Percentiles rank a stretch among this genome's conserved stretches.
Evolutionary conservation across 1,284 basidiomycete genomes (phyloP).

Genomic region (Anthracocystis walkeri): DNA sequence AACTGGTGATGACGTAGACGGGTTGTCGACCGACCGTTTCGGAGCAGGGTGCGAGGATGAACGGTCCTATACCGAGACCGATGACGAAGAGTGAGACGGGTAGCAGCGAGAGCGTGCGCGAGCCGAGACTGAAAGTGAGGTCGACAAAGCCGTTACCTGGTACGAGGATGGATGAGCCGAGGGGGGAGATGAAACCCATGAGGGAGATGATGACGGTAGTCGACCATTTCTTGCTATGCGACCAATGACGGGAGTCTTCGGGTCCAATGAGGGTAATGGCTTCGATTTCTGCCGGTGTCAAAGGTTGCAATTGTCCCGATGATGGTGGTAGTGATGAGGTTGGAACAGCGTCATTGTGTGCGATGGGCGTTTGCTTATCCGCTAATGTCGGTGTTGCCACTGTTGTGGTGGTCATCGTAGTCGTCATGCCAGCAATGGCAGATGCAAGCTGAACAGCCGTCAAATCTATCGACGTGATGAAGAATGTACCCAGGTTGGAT

Average conservation of each 20-base stretch:
- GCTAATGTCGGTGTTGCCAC: constrained; percentile 6
- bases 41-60: constrained; percentile 71
- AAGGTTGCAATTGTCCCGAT: constrained; percentile 16
- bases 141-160: constrained; percentile 53
- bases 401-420: constrained; percentile 7
- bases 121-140: constrained; percentile 33
- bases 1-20: constrained; percentile 68
- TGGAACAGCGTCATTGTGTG: constrained; percentile 3
- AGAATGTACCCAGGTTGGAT: neutral
- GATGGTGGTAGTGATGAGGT: constrained; percentile 7
- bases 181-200: constrained; percentile 64
- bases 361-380: neutral
- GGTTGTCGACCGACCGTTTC: constrained; percentile 71
- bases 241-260: constrained; percentile 44
- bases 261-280: constrained; percentile 29
- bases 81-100: constrained; percentile 60
- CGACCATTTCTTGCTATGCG: constrained; percentile 49
- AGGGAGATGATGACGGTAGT: constrained; percentile 60
- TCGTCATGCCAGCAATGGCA: neutral
- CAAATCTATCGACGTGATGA: neutral
- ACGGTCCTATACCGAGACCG: constrained; percentile 70
- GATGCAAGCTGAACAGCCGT: neutral
- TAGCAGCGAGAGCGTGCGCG: constrained; percentile 47
- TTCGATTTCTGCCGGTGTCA: constrained; percentile 32
- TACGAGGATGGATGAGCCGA: constrained; percentile 62